Conservation (phyloP, 768 basidiomycete species). For the Pholiota conissans region DNA sequence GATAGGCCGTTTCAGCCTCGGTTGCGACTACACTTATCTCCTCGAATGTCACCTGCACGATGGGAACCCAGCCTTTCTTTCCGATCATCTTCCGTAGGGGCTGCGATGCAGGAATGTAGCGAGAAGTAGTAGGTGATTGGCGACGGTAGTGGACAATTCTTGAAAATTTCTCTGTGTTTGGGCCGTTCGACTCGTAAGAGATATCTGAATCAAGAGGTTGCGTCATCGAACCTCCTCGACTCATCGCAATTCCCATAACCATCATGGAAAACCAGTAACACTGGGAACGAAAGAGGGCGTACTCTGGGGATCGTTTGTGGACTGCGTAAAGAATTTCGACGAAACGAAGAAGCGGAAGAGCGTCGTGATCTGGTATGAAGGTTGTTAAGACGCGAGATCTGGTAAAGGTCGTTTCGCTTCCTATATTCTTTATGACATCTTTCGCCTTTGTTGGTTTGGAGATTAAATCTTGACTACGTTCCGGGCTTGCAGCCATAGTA, state of each 20-base stretch:
- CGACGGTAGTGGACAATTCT: no score
- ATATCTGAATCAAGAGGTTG: no score
- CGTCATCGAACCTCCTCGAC: not conserved
- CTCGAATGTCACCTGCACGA: no score
- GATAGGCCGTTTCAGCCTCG: no score
- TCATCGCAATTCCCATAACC: not conserved
- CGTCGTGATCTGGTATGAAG: not conserved
- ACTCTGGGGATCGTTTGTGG: not conserved
- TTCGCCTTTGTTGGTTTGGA: not conserved
- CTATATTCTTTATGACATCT: not conserved
- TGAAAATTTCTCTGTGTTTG: no score
- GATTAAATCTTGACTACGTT: not conserved
- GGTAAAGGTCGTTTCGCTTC: not conserved
- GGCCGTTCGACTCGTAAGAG: no score
- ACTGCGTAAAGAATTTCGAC: not conserved
- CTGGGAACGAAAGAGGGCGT: not conserved
- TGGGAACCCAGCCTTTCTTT: no score
- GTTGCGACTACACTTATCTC: no score
- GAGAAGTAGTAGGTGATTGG: no score
- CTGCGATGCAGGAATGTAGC: no score
- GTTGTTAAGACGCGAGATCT: not conserved
- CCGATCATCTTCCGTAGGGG: no score
- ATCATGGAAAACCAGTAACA: not conserved
- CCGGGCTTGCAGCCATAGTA: no score
- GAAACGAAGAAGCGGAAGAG: not conserved